These are phyloP conservation scores for Heterobasidion parviporum DNA, from an alignment of 1,284 basidiomycete species.

Conservation along the genomic window DNA sequence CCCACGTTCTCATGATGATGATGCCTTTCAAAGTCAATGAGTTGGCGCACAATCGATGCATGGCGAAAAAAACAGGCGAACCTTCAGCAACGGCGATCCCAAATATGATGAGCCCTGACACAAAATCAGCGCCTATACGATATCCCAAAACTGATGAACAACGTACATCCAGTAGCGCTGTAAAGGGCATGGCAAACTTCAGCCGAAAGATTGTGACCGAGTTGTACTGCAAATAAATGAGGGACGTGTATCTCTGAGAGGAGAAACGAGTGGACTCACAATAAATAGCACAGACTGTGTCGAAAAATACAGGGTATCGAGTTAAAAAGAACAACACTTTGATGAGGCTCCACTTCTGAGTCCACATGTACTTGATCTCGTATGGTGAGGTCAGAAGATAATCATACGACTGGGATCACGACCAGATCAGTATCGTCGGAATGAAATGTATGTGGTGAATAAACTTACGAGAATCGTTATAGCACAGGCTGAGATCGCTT, in stretches of 20 bases:
- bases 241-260: background rate
- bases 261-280: background rate
- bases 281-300: background rate
- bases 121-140: background rate
- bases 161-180: background rate
- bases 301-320: background rate
- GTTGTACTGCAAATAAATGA: background rate
- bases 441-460: background rate
- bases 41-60: background rate
- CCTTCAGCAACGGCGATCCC: background rate
- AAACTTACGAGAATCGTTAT: background rate
- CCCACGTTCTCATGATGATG: background rate
- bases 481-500: background rate
- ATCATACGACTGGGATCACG: background rate
- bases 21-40: background rate
- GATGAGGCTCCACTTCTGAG: background rate
- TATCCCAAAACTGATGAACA: background rate
- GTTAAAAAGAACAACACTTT: background rate
- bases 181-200: background rate
- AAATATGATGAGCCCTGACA: background rate
- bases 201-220: background rate
- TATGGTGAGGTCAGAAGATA: background rate
- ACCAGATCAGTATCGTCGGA: background rate
- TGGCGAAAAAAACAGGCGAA: too few relatives aligned
- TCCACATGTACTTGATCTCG: background rate